Conservation (phyloP, 306 rosid genomes). For the Citrullus colocynthis region DNA sequence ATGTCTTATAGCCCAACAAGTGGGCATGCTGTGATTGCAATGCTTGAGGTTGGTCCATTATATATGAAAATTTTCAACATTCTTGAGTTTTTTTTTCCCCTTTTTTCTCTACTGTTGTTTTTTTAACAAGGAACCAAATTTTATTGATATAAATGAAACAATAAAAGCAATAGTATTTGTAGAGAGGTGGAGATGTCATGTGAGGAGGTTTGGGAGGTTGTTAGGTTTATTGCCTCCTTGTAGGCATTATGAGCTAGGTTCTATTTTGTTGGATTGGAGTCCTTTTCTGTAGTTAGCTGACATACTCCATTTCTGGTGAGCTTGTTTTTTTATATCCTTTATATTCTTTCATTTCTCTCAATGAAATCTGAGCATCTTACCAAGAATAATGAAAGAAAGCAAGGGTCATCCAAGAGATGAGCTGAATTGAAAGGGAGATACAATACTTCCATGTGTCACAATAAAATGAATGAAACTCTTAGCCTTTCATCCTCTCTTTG, state of each 20-base stretch:
- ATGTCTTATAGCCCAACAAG: conserved; percentile 87
- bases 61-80: neutral
- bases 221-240: neutral
- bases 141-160: neutral
- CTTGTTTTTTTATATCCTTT: neutral
- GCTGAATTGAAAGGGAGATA: neutral
- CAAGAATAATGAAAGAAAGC: neutral
- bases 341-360: too few species aligned
- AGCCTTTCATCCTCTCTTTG: too few species aligned
- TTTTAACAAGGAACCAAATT: neutral
- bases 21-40: conserved; percentile 79
- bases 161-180: neutral
- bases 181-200: neutral
- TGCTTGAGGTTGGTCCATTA: conserved; percentile 54
- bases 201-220: neutral
- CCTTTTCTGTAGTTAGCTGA: neutral
- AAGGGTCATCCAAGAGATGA: neutral
- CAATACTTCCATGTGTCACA: too few species aligned
- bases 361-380: too few species aligned
- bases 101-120: neutral
- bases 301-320: neutral
- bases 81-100: neutral
- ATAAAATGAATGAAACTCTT: too few species aligned
- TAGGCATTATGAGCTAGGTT: neutral
- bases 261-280: neutral